These are phyloP conservation scores for Podospora fimiseda DNA, from an alignment of 495 filamentous ascomycete genomes.

Conservation along the genomic window DNA sequence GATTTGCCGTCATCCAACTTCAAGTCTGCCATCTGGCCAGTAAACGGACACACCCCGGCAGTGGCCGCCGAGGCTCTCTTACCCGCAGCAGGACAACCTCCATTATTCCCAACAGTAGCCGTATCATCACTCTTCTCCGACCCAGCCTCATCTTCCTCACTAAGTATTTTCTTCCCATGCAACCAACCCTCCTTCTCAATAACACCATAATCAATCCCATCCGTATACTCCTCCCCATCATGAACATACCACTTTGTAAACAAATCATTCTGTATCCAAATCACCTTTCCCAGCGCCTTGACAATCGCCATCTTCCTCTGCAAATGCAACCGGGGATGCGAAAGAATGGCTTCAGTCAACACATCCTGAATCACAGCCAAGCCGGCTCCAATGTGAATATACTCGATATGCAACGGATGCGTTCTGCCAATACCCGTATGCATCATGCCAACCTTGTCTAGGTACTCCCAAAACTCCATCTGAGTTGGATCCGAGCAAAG, in stretches of 20 bases:
- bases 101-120: neutral
- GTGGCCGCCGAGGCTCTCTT: neutral
- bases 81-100: neutral
- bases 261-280: conserved; percentile 75
- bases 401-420: conserved; percentile 66
- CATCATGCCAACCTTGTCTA: conserved; percentile 76
- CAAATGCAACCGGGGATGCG: conserved; percentile 56
- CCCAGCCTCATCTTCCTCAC: conserved; percentile 13
- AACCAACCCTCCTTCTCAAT: conserved; percentile 57
- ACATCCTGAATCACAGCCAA: conserved; percentile 68
- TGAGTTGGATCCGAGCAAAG: conserved; percentile 63
- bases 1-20: conserved; percentile 9
- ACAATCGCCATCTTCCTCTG: conserved; percentile 61
- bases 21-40: conserved; percentile 12
- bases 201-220: conserved; percentile 51
- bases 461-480: conserved; percentile 72
- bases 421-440: conserved; percentile 58
- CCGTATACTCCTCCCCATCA: conserved; percentile 64
- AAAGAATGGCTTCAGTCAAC: conserved; percentile 66
- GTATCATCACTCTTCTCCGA: conserved; percentile 15
- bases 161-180: conserved; percentile 38
- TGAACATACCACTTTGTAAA: conserved; percentile 69
- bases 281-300: conserved; percentile 53
- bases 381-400: conserved; percentile 63
- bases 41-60: conserved; percentile 21